A percentile compares a stretch with the other conserved stretches of the same genome.
phyloP scores from a whole-genome alignment of 2,329 filamentous ascomycete species.

The Acephala macrosclerotiorum region DNA sequence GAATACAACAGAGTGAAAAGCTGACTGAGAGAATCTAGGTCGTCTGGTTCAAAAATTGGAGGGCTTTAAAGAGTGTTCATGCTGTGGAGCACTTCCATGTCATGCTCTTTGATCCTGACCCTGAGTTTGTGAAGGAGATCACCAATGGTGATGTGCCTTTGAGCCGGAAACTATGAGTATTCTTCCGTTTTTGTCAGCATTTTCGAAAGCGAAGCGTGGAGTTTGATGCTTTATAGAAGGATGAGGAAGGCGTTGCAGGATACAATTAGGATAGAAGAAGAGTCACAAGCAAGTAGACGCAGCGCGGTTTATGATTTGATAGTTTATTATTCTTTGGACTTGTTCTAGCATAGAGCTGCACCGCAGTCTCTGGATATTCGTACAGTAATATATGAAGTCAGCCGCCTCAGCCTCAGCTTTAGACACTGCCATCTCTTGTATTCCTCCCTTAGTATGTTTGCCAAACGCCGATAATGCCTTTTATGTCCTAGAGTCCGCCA shows the following conservation, averaged over 20 bases:
- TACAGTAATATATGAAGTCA: too few relatives aligned
- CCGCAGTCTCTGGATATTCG: not conserved
- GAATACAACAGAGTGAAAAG: too few relatives aligned
- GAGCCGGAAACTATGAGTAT: constrained; percentile 50
- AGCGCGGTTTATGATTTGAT: not conserved
- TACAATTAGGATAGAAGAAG: not conserved
- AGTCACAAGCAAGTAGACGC: not conserved
- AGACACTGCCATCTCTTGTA: not conserved
- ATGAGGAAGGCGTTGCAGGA: not conserved
- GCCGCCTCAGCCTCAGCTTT: too few relatives aligned
- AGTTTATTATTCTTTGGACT: not conserved
- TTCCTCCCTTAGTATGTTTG: not conserved
- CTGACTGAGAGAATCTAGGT: constrained; percentile 51
- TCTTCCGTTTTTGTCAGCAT: not conserved
- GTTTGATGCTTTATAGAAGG: not conserved
- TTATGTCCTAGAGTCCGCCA: not conserved
- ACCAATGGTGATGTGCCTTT: constrained; percentile 78
- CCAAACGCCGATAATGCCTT: not conserved
- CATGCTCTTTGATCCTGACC: constrained; percentile 82
- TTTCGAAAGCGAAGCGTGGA: not conserved
- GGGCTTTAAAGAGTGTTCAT: constrained; percentile 81
- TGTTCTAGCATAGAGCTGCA: not conserved
- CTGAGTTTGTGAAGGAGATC: constrained; percentile 71
- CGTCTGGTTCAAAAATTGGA: constrained; percentile 92
- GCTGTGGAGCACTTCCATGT: constrained; percentile 95